These are phyloP conservation scores for Leishmania tarentolae DNA, from an alignment of 208 protist species.

Conservation along the genomic window DNA sequence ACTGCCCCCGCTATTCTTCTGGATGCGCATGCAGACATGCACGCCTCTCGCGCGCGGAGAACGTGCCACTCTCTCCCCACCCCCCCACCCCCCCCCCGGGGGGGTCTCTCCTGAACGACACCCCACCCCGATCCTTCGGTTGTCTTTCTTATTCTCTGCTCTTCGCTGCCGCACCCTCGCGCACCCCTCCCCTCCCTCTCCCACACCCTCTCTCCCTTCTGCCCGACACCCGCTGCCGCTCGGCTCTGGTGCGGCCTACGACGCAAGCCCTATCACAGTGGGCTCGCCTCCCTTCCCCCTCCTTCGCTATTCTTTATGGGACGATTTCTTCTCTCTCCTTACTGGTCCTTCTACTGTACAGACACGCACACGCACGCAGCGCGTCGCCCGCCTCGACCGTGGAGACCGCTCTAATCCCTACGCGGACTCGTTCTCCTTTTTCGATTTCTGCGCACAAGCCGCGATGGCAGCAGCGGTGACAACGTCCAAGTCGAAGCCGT, in stretches of 20 bases:
- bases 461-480: neutral
- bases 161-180: neutral
- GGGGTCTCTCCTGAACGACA: neutral
- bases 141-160: constrained; percentile 1
- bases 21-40: neutral
- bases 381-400: too few relatives aligned
- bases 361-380: neutral
- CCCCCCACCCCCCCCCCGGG: neutral
- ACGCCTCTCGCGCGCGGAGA: neutral
- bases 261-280: too few relatives aligned
- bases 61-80: neutral
- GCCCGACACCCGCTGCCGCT: too few relatives aligned
- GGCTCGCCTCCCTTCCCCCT: too few relatives aligned
- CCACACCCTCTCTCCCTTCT: neutral
- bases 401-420: too few relatives aligned
- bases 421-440: neutral
- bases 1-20: neutral
- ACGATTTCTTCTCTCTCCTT: too few relatives aligned
- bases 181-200: neutral
- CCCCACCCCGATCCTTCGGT: neutral
- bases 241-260: too few relatives aligned
- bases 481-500: constrained; percentile 5
- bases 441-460: neutral
- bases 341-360: too few relatives aligned
- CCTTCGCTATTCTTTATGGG: too few relatives aligned